phyloP scores from a whole-genome alignment of 257 asterid species.

The Nicotiana knightiana region DNA sequence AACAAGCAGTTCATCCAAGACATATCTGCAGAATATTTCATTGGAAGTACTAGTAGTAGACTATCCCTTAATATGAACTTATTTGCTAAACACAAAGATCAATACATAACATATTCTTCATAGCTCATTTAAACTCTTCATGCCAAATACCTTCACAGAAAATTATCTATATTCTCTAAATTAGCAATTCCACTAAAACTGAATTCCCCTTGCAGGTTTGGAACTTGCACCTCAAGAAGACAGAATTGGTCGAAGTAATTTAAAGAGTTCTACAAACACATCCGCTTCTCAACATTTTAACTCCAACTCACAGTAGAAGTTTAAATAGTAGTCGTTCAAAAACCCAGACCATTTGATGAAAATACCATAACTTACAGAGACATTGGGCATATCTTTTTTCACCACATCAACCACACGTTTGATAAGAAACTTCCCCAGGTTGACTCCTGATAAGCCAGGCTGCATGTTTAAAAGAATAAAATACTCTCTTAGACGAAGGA shows the following conservation, averaged over 20 bases:
- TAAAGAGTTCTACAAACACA: neutral
- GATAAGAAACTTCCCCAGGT: conserved; percentile 88
- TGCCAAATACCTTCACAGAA: neutral
- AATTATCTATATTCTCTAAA: neutral
- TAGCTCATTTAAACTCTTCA: neutral
- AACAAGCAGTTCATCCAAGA: neutral
- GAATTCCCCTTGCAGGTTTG: neutral
- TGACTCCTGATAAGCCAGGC: conserved; percentile 96
- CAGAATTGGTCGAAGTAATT: neutral
- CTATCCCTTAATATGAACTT: neutral
- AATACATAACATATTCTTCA: neutral
- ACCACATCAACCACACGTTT: conserved; percentile 94
- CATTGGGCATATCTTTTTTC: conserved; percentile 77
- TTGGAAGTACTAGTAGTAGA: neutral
- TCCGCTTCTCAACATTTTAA: neutral
- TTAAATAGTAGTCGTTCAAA: neutral
- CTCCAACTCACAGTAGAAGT: neutral
- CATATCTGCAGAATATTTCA: neutral
- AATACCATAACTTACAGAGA: conserved; percentile 49
- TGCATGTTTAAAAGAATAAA: conserved; percentile 24
- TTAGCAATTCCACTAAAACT: neutral
- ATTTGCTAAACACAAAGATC: neutral
- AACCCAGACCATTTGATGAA: neutral
- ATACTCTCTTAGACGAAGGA: neutral
- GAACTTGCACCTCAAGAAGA: neutral